Percentiles rank a stretch among this genome's conserved stretches.
Conservation (phyloP, 78 protist genomes). For the Dictyostelium capitatum region DNA sequence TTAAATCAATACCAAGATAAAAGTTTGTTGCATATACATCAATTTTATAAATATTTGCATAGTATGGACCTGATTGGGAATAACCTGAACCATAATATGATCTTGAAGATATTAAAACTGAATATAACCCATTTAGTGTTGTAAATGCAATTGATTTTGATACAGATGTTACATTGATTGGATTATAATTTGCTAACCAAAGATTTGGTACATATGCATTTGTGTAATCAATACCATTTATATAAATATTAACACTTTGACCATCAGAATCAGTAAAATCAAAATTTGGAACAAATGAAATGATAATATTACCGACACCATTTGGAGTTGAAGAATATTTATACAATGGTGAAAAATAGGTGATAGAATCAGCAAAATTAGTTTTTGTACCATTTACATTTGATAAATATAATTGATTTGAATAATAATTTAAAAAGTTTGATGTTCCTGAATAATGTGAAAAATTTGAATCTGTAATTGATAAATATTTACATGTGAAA, state of each 20-base stretch:
- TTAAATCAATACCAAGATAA: constrained; percentile 2
- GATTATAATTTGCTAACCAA: not conserved
- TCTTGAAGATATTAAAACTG: not conserved
- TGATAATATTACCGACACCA: not conserved
- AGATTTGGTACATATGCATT: not conserved
- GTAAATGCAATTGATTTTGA: not conserved
- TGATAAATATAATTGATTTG: not conserved
- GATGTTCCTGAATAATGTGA: not conserved
- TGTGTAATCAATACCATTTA: not conserved
- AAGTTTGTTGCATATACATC: not conserved
- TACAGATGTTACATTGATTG: not conserved
- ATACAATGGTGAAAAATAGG: not conserved
- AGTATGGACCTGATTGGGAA: too few species aligned
- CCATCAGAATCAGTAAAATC: not conserved
- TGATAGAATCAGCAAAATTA: not conserved
- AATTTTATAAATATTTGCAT: too few species aligned
- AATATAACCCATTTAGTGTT: not conserved
- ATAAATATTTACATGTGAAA: not conserved
- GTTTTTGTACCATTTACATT: not conserved
- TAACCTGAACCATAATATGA: not conserved
- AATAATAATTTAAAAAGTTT: too few species aligned
- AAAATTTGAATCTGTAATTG: not conserved
- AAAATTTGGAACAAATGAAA: not conserved
- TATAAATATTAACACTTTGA: not conserved
- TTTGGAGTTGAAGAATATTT: not conserved